A percentile compares a stretch with the other conserved stretches of the same genome.
phyloP scores from a whole-genome alignment of 352 stramenopile genomes.

The Phytopythium kandeliae region DNA sequence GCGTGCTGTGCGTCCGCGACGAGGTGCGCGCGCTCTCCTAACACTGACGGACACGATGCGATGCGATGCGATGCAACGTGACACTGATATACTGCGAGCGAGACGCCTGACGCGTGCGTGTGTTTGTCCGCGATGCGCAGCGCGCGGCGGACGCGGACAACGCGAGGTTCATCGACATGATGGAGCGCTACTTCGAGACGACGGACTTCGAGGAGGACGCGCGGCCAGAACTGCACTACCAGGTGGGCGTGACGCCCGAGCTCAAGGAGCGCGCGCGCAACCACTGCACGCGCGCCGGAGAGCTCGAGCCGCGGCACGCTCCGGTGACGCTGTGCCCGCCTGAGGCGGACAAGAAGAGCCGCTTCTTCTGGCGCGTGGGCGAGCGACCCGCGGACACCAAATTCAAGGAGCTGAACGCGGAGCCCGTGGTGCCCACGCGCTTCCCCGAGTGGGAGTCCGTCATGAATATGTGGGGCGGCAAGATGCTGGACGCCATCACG shows the following conservation, averaged over 20 bases:
- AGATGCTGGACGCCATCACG: conserved; percentile 79
- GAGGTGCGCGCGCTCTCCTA: no score
- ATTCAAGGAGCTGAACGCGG: conserved; percentile 84
- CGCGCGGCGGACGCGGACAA: conserved; percentile 71
- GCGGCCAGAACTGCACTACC: conserved; percentile 83
- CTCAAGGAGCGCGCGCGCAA: conserved; percentile 80
- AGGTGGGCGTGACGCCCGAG: conserved; percentile 88
- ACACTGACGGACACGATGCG: no score
- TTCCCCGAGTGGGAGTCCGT: conserved; percentile 85
- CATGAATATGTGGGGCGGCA: conserved; percentile 92
- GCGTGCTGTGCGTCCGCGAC: conserved; percentile 79
- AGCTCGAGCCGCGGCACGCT: conserved; percentile 45
- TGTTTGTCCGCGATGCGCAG: conserved; percentile 8
- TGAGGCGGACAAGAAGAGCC: conserved; percentile 90
- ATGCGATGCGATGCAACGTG: no score
- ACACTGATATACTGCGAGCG: no score
- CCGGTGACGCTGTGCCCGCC: conserved; percentile 85
- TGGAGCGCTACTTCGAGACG: conserved; percentile 90
- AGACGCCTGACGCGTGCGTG: background rate
- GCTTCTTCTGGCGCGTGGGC: conserved; percentile 93
- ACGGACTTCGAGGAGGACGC: conserved; percentile 87
- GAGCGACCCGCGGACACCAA: conserved; percentile 68
- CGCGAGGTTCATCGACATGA: conserved; percentile 89
- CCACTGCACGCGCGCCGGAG: conserved; percentile 67
- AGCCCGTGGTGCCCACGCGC: conserved; percentile 75